Evolutionary conservation across 345 rosid genomes (phyloP).

Genomic region (Hevea brasiliensis): DNA sequence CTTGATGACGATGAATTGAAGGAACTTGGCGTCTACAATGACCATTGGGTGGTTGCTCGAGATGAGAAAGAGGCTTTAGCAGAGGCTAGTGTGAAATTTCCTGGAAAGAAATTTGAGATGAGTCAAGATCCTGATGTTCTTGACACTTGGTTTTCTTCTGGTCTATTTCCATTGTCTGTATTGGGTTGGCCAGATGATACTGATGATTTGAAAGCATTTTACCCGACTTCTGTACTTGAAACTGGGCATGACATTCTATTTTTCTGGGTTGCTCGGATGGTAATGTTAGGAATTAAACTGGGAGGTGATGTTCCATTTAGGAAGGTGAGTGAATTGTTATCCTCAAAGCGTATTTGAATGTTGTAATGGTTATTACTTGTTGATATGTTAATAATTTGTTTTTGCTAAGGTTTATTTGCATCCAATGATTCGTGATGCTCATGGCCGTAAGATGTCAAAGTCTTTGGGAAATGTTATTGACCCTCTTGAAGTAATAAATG

Average conservation of each 20-base stretch:
- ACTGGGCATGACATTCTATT: slow-evolving; percentile 96
- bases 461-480: slow-evolving; percentile 91
- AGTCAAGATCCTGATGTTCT: slow-evolving; percentile 92
- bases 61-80: slow-evolving; percentile 62
- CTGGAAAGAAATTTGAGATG: slow-evolving; percentile 71
- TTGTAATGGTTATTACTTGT: not conserved
- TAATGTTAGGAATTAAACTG: slow-evolving; percentile 79
- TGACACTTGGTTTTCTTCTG: slow-evolving; percentile 99
- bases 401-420: slow-evolving; percentile 77
- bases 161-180: slow-evolving; percentile 76
- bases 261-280: slow-evolving; percentile 99
- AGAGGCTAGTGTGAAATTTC: slow-evolving; percentile 55
- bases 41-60: slow-evolving; percentile 87
- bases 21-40: slow-evolving; percentile 75
- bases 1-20: slow-evolving; percentile 71
- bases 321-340: slow-evolving; percentile 47
- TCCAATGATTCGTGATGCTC: slow-evolving; percentile 98
- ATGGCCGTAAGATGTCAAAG: slow-evolving; percentile 95
- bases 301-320: slow-evolving; percentile 91
- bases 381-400: slow-evolving; percentile 4
- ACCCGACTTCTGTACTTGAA: slow-evolving; percentile 92
- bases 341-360: not conserved
- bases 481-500: slow-evolving; percentile 91
- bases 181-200: slow-evolving; percentile 97
- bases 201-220: slow-evolving; percentile 77